Evolutionary conservation across 202 grass and related monocot species (phyloP).

Genomic region (Brachypodium distachyon): DNA sequence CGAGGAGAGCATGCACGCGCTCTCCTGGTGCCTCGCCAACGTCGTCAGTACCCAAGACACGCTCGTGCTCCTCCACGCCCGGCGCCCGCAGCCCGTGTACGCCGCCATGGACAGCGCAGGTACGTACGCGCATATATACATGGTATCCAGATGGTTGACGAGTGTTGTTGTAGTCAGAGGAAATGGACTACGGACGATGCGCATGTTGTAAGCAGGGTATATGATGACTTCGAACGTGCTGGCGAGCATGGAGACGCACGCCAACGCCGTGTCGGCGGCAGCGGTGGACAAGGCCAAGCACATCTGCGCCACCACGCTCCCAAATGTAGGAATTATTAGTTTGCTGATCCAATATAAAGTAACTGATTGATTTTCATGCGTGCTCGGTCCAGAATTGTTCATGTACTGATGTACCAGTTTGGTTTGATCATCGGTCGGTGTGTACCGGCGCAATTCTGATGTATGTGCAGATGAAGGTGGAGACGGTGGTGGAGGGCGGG

Average conservation of each 20-base stretch:
- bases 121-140: no score
- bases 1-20: slow-evolving; percentile 46
- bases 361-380: no score
- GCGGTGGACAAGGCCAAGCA: slow-evolving; percentile 21
- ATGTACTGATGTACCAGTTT: neutral
- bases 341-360: no score
- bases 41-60: slow-evolving; percentile 36
- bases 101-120: slow-evolving; percentile 57
- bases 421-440: neutral
- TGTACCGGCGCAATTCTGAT: no score
- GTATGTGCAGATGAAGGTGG: slow-evolving; percentile 24
- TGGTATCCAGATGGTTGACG: neutral
- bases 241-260: slow-evolving; percentile 33
- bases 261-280: slow-evolving; percentile 3
- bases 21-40: slow-evolving; percentile 48
- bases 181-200: neutral
- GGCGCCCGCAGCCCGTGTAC: slow-evolving; percentile 39
- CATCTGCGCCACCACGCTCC: slow-evolving; percentile 26
- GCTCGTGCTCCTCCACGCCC: slow-evolving; percentile 37
- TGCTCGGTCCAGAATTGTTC: no score
- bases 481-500: slow-evolving; percentile 34
- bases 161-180: no score
- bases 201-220: slow-evolving; percentile 4
- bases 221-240: slow-evolving; percentile 40
- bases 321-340: no score